These are phyloP conservation scores for Cephaloascus fragrans DNA, from an alignment of 805 yeast species.

Conservation along the genomic window DNA sequence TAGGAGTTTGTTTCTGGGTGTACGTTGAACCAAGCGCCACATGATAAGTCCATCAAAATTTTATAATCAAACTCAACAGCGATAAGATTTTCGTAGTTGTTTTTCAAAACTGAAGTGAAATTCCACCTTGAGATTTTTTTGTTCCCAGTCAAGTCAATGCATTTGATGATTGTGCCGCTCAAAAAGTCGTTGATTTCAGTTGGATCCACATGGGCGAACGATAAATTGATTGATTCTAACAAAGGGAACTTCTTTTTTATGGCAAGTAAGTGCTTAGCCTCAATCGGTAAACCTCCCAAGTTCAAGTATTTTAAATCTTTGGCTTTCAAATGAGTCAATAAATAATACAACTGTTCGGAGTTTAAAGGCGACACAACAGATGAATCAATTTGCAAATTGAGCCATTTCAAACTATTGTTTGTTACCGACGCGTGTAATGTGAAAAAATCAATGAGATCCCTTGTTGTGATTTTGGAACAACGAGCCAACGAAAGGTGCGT, in stretches of 20 bases:
- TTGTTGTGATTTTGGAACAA: slow-evolving; percentile 56
- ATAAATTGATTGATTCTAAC: slow-evolving; percentile 31
- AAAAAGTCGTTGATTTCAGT: slow-evolving; percentile 27
- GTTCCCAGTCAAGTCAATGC: slow-evolving; percentile 60
- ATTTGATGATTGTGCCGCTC: slow-evolving; percentile 27
- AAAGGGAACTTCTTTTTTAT: slow-evolving; percentile 28
- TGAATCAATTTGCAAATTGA: slow-evolving; percentile 53
- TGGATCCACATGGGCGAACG: slow-evolving; percentile 21
- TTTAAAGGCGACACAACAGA: slow-evolving; percentile 52
- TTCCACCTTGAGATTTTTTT: slow-evolving; percentile 52
- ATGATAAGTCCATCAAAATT: slow-evolving; percentile 37
- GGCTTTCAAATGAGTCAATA: slow-evolving; percentile 34
- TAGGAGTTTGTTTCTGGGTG: slow-evolving; percentile 12
- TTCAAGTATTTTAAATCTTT: slow-evolving; percentile 41
- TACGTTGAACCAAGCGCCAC: slow-evolving; percentile 21
- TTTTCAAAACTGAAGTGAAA: slow-evolving; percentile 17
- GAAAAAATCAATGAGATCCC: slow-evolving; percentile 61
- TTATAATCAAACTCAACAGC: slow-evolving; percentile 63
- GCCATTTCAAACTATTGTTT: slow-evolving; percentile 47
- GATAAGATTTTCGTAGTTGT: slow-evolving; percentile 23
- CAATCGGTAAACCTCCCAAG: slow-evolving; percentile 57
- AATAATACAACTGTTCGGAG: slow-evolving; percentile 34
- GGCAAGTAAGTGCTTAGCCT: slow-evolving; percentile 21
- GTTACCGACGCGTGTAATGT: slow-evolving; percentile 59
- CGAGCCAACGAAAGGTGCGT: slow-evolving; percentile 61